These are phyloP conservation scores for Chrysanthemum makinoi DNA, from an alignment of 129 eudicot species.

Conservation along the genomic window DNA sequence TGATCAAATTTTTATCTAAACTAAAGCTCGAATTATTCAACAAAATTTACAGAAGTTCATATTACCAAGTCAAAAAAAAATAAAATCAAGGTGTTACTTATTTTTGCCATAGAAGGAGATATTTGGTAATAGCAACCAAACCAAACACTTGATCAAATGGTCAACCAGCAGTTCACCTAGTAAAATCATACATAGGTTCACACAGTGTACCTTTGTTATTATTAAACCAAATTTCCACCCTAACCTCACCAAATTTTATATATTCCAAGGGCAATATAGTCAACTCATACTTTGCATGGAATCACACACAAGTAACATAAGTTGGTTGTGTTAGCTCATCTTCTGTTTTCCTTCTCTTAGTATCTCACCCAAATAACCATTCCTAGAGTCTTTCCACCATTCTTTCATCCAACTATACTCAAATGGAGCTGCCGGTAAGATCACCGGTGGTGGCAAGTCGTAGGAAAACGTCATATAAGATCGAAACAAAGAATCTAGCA, in stretches of 20 bases:
- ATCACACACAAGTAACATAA: conserved; percentile 22
- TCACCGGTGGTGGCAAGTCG: conserved; percentile 33
- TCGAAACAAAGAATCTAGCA: conserved; percentile 59
- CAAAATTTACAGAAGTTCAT: not conserved
- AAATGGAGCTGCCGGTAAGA: conserved; percentile 62
- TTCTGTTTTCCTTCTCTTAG: conserved; percentile 30
- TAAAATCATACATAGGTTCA: conserved; percentile 22
- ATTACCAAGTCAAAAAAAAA: not conserved
- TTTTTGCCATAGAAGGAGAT: not conserved
- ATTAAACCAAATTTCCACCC: conserved; percentile 41
- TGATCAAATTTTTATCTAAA: not conserved
- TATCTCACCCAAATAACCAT: conserved; percentile 30
- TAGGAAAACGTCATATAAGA: conserved; percentile 41
- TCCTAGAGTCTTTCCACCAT: conserved; percentile 24
- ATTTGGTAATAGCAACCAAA: conserved; percentile 30
- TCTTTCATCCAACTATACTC: conserved; percentile 23
- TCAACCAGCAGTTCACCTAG: conserved; percentile 73
- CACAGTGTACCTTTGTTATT: not conserved
- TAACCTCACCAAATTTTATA: conserved; percentile 37
- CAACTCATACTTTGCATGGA: conserved; percentile 34
- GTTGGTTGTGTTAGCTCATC: conserved; percentile 87
- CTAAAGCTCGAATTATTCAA: not conserved
- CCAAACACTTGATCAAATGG: conserved; percentile 39
- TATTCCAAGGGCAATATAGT: conserved; percentile 36
- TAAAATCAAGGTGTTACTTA: not conserved